phyloP scores from a whole-genome alignment of 2,329 filamentous ascomycete species.

The Talaromyces sp. region DNA sequence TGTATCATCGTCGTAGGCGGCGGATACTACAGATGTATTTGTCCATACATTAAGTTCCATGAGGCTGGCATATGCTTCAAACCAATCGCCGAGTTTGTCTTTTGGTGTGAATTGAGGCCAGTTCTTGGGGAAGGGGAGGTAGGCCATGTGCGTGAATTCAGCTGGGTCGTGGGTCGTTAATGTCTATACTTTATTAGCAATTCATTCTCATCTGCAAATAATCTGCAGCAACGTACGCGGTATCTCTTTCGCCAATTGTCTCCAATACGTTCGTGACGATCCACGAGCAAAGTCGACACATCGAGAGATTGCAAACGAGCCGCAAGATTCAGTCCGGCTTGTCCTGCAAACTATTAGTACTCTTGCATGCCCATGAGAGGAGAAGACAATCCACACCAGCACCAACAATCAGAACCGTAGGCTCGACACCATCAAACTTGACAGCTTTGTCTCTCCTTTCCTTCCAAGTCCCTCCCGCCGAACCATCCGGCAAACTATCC shows the following conservation, averaged over 20 bases:
- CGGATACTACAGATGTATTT: slow-evolving; percentile 40
- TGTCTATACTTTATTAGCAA: slow-evolving; percentile 26
- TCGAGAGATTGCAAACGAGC: slow-evolving; percentile 44
- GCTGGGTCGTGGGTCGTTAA: slow-evolving; percentile 44
- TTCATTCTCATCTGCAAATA: not conserved
- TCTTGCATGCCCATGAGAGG: not conserved
- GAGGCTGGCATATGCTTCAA: slow-evolving; percentile 49
- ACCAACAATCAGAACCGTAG: slow-evolving; percentile 44
- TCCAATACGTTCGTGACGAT: slow-evolving; percentile 47
- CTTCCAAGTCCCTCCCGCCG: slow-evolving; percentile 38
- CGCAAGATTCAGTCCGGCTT: slow-evolving; percentile 44
- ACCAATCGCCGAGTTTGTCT: slow-evolving; percentile 51
- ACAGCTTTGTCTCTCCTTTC: slow-evolving; percentile 37
- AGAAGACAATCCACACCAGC: slow-evolving; percentile 31
- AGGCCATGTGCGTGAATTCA: slow-evolving; percentile 41
- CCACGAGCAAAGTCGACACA: slow-evolving; percentile 45
- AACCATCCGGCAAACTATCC: slow-evolving; percentile 35
- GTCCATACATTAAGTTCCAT: slow-evolving; percentile 53
- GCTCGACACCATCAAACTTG: slow-evolving; percentile 33
- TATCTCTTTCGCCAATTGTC: slow-evolving; percentile 56
- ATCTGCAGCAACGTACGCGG: slow-evolving; percentile 29
- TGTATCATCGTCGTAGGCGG: slow-evolving; percentile 40
- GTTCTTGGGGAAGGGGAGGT: slow-evolving; percentile 43
- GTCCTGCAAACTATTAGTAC: slow-evolving; percentile 31
- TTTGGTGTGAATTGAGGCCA: slow-evolving; percentile 48